phyloP scores from a whole-genome alignment of 208 protist species.

The Tritrichomonas foetus region DNA sequence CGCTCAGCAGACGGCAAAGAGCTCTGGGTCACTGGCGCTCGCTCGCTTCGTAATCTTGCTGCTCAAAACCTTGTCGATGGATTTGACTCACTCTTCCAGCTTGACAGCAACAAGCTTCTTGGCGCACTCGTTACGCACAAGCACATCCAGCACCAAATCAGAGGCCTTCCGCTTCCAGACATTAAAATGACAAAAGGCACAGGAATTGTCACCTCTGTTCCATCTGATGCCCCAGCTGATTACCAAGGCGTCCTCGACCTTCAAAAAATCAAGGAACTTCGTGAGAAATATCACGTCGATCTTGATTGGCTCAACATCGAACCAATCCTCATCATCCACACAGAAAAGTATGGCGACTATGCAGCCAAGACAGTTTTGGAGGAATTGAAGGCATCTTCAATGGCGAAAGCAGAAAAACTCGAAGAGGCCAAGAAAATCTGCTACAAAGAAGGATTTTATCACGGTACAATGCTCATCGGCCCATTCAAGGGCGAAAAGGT shows the following conservation, averaged over 20 bases:
- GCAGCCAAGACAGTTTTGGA: constrained; percentile 5
- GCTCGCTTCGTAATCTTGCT: neutral
- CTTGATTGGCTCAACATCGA: constrained; percentile 87
- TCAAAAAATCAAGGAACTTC: constrained; percentile 57
- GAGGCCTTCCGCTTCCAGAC: neutral
- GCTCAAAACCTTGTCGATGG: neutral
- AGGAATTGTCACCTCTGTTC: constrained; percentile 93
- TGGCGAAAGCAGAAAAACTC: constrained; percentile 84
- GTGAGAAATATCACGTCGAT: constrained; percentile 63
- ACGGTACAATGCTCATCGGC: constrained; percentile 80
- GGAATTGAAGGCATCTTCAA: constrained; percentile 79
- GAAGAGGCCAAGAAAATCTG: constrained; percentile 88
- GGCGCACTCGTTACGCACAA: neutral
- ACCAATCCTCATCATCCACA: constrained; percentile 85
- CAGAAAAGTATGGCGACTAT: constrained; percentile 64
- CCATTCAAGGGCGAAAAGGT: constrained; percentile 65
- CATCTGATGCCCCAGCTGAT: constrained; percentile 94
- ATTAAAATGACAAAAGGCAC: constrained; percentile 70
- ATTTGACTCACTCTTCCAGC: neutral
- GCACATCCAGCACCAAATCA: neutral
- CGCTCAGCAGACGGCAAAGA: neutral
- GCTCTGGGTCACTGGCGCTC: neutral
- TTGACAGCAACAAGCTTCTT: neutral
- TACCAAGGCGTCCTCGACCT: constrained; percentile 91
- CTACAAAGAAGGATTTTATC: constrained; percentile 95